Evolutionary conservation across 106 monocot species (phyloP), one percentile per base, ranked within the genome.

Genomic region (Xerophyta viscosa): DNA sequence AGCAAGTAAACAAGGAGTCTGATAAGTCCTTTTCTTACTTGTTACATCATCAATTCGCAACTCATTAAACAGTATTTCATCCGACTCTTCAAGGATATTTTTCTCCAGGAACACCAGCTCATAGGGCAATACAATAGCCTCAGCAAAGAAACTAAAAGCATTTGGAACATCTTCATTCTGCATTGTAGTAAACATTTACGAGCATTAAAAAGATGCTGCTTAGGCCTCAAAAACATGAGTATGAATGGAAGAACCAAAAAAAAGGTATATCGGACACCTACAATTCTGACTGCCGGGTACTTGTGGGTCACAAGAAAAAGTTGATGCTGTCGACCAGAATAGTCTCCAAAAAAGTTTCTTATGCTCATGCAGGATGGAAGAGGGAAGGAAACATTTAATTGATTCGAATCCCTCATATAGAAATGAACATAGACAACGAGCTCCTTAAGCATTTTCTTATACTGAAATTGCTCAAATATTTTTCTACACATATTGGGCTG

Each of bases 301-400:
- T 85, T 89, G 57, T 96, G 94, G 27, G 84, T 62, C 48, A 88
- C 57, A 57, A 70, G 43, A 27, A 96, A 47, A 26, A 96, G 56
- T 18, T 84, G 78, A 64, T 68, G 68, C 29, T 27, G 24, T 60
- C 53, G 66, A 25, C 19, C 56, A 65, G 41, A 41, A 41, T 27
- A 29, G 15, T 12, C 33, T 29, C 29, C 58, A n/a, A 68, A 18
- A 25, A 19, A 9, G 29, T 51, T 33, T 48, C 46, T 48, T 43
- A 20, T 12, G 41, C 31, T 57, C 37, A 27, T 48, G 26, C 25
- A 58, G 24, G 66, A 66, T 70, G 74, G 63, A 61, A 58, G 20
- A 39, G 17, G 43, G 37, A 68, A 67, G 18, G 65, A 23, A 41
- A 55, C 51, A 50, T 44, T 63, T 37, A 82, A 42, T 13, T 68